phyloP scores from a whole-genome alignment of 805 yeast species.

The Maudiozyma serrabonitensis region DNA sequence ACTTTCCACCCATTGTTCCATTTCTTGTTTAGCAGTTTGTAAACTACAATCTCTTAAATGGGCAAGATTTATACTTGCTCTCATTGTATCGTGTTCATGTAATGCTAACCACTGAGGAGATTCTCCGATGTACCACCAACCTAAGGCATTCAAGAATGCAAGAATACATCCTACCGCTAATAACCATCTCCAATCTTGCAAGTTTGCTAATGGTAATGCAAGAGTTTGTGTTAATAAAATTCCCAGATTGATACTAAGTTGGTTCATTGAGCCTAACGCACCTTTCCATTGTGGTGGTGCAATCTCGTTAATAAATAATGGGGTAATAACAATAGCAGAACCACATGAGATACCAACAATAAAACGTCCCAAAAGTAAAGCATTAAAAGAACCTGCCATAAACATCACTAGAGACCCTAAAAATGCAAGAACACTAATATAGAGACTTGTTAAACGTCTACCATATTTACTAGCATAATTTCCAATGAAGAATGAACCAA shows the following conservation, averaged over 20 bases:
- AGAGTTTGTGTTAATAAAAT: slow-evolving; percentile 70
- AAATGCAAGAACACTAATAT: slow-evolving; percentile 41
- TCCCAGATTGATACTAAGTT: slow-evolving; percentile 77
- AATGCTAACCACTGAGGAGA: slow-evolving; percentile 73
- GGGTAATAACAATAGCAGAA: slow-evolving; percentile 72
- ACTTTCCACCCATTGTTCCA: slow-evolving; percentile 14
- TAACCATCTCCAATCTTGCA: slow-evolving; percentile 62
- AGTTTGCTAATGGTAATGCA: slow-evolving; percentile 60
- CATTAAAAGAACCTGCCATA: slow-evolving; percentile 33
- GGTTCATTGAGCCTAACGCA: slow-evolving; percentile 79
- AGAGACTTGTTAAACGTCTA: slow-evolving; percentile 42
- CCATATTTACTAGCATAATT: slow-evolving; percentile 57
- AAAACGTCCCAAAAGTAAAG: slow-evolving; percentile 58
- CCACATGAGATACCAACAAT: slow-evolving; percentile 85
- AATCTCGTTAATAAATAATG: slow-evolving; percentile 71
- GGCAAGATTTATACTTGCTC: slow-evolving; percentile 33
- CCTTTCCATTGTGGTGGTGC: slow-evolving; percentile 66
- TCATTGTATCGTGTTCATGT: slow-evolving; percentile 8
- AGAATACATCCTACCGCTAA: slow-evolving; percentile 51
- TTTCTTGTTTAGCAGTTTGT: slow-evolving; percentile 14
- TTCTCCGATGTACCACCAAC: slow-evolving; percentile 41
- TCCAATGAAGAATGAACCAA: slow-evolving; percentile 66
- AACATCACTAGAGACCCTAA: slow-evolving; percentile 59
- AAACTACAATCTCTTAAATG: slow-evolving; percentile 29
- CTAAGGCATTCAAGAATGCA: slow-evolving; percentile 40